Conservation (phyloP, 2,329 filamentous ascomycete genomes). For the Fusarium sp. region DNA sequence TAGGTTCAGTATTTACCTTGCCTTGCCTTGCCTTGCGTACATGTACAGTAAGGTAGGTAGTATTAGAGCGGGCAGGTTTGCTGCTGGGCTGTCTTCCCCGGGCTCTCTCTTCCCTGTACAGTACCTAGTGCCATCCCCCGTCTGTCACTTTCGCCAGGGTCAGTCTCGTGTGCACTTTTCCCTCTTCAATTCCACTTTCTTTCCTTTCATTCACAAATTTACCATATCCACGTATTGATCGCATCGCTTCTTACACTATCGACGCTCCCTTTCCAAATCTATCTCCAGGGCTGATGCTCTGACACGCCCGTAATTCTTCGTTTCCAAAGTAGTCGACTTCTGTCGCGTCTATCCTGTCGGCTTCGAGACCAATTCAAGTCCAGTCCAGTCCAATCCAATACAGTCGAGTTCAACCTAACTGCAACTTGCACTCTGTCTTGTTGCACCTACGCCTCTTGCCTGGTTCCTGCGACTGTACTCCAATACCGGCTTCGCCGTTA, state of each 20-base stretch:
- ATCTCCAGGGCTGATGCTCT: slow-evolving; percentile 32
- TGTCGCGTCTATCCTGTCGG: slow-evolving; percentile 21
- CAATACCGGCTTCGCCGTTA: slow-evolving; percentile 9
- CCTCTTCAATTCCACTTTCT: slow-evolving; percentile 30
- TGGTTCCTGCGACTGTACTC: slow-evolving; percentile 7
- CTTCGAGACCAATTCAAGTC: not conserved
- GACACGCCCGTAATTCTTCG: slow-evolving; percentile 24
- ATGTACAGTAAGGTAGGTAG: not conserved
- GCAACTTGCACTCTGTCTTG: slow-evolving; percentile 3
- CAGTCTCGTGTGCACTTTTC: slow-evolving; percentile 38
- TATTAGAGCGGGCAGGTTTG: not conserved
- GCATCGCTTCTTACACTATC: slow-evolving; percentile 1
- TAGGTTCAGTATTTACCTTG: not conserved
- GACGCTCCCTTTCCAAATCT: slow-evolving; percentile 2
- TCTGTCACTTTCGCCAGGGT: slow-evolving; percentile 23
- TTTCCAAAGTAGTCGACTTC: slow-evolving; percentile 1
- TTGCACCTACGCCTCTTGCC: slow-evolving; percentile 18
- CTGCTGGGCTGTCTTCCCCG: slow-evolving; percentile 14
- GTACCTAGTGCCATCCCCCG: slow-evolving; percentile 1
- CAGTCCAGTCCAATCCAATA: not conserved
- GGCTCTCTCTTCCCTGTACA: slow-evolving; percentile 19
- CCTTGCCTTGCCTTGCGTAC: not conserved
- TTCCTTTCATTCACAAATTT: slow-evolving; percentile 20
- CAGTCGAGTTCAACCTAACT: slow-evolving; percentile 1
- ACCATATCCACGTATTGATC: slow-evolving; percentile 17